These are phyloP conservation scores for Cutaneotrichosporon sp. DNA, from an alignment of 1,284 basidiomycete species.

Conservation along the genomic window DNA sequence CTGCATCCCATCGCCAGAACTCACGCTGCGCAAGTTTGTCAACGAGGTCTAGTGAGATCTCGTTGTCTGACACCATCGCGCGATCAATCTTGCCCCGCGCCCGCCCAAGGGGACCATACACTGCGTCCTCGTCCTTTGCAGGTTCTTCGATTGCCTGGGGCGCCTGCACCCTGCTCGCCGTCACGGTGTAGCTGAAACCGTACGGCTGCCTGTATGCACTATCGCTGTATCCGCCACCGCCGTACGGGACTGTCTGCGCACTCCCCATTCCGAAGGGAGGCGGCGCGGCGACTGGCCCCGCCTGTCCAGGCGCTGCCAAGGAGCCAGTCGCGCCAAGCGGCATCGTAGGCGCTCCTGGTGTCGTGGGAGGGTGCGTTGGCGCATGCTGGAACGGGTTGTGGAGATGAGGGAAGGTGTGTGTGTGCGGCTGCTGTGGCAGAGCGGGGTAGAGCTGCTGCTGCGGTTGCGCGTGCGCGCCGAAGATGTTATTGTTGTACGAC, in stretches of 20 bases:
- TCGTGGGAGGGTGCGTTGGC: neutral
- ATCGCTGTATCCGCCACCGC: neutral
- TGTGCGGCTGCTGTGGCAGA: slow-evolving; percentile 2
- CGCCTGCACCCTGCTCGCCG: slow-evolving; percentile 19
- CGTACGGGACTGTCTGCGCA: neutral
- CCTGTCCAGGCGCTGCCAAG: neutral
- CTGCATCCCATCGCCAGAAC: slow-evolving; percentile 7
- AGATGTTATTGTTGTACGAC: slow-evolving; percentile 7
- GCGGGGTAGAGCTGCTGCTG: slow-evolving; percentile 8
- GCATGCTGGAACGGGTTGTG: slow-evolving; percentile 10
- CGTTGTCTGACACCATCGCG: slow-evolving; percentile 37
- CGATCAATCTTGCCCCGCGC: slow-evolving; percentile 44
- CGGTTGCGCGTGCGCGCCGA: slow-evolving; percentile 7
- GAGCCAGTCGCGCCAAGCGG: neutral
- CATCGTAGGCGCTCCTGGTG: neutral
- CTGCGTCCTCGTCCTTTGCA: slow-evolving; percentile 41
- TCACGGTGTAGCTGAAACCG: slow-evolving; percentile 1
- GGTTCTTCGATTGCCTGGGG: slow-evolving; percentile 43
- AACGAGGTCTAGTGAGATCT: slow-evolving; percentile 44
- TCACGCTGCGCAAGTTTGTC: slow-evolving; percentile 29
- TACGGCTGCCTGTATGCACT: neutral
- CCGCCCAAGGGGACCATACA: slow-evolving; percentile 43
- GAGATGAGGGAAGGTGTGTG: slow-evolving; percentile 7
- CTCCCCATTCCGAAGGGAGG: slow-evolving; percentile 1
- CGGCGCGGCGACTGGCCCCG: neutral